Conservation (phyloP, 257 asterid genomes). For the Orobanche coerulescens region DNA sequence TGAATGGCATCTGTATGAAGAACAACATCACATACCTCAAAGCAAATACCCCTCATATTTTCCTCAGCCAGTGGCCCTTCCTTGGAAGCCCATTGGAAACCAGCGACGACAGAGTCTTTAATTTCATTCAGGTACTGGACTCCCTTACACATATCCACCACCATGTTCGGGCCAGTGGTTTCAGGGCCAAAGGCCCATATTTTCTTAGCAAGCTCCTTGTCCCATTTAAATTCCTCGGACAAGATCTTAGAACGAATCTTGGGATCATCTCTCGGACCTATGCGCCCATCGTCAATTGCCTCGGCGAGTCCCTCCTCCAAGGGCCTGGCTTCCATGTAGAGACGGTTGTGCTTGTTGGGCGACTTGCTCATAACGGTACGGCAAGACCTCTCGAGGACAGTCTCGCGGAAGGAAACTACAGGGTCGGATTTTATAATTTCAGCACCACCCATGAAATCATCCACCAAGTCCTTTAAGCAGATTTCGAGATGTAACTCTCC, state of each 20-base stretch:
- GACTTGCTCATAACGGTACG: background rate
- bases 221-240: background rate
- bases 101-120: background rate
- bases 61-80: conserved; percentile 6
- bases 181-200: background rate
- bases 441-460: conserved; percentile 4
- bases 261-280: conserved; percentile 3
- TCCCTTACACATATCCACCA: conserved; percentile 5
- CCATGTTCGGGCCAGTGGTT: conserved; percentile 3
- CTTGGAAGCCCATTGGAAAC: conserved; percentile 7
- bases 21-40: background rate
- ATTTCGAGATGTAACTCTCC: background rate
- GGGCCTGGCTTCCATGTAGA: conserved; percentile 1
- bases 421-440: background rate
- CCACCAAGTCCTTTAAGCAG: background rate
- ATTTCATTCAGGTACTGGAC: conserved; percentile 5
- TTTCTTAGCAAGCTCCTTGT: conserved; percentile 7
- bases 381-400: background rate
- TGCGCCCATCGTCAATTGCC: background rate
- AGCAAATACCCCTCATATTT: background rate
- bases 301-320: background rate
- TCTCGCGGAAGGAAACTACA: background rate
- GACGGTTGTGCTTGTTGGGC: conserved; percentile 4
- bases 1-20: background rate
- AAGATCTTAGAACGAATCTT: background rate